Evolutionary conservation across 108 stramenopile species (phyloP).

Genomic region (Nannochloropsis gaditana): DNA sequence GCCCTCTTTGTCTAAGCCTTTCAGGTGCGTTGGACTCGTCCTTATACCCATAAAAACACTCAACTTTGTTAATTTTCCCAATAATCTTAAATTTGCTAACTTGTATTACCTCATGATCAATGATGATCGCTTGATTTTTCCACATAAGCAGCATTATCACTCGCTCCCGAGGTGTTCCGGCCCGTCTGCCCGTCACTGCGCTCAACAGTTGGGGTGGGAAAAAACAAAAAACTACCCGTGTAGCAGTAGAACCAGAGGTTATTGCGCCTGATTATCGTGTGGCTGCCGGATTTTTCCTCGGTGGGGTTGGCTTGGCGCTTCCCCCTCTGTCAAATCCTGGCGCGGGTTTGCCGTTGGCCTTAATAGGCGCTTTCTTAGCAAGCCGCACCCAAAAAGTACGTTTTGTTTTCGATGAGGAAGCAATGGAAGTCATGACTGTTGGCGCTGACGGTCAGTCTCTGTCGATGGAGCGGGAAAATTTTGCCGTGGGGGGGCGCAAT

Average conservation of each 20-base stretch:
- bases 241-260: not conserved
- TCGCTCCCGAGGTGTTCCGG: not conserved
- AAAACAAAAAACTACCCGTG: not conserved
- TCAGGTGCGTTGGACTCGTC: not conserved
- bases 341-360: constrained; percentile 21
- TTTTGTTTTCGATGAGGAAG: constrained; percentile 43
- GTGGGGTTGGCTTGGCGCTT: constrained; percentile 24
- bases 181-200: not conserved
- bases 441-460: constrained; percentile 24
- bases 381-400: constrained; percentile 29
- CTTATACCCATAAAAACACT: too few relatives aligned
- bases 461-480: constrained; percentile 32
- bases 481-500: constrained; percentile 50
- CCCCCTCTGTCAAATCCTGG: constrained; percentile 15
- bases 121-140: too few relatives aligned
- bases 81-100: too few relatives aligned
- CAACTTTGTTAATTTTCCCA: too few relatives aligned
- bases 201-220: not conserved
- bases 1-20: not conserved
- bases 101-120: too few relatives aligned
- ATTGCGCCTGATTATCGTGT: not conserved
- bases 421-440: constrained; percentile 44
- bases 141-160: not conserved
- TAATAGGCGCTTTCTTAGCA: constrained; percentile 30
- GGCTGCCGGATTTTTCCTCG: constrained; percentile 20